Base-by-base conservation (phyloP, 1,284 basidiomycete species). In the Pseudozyma tsukubaensis region DNA sequence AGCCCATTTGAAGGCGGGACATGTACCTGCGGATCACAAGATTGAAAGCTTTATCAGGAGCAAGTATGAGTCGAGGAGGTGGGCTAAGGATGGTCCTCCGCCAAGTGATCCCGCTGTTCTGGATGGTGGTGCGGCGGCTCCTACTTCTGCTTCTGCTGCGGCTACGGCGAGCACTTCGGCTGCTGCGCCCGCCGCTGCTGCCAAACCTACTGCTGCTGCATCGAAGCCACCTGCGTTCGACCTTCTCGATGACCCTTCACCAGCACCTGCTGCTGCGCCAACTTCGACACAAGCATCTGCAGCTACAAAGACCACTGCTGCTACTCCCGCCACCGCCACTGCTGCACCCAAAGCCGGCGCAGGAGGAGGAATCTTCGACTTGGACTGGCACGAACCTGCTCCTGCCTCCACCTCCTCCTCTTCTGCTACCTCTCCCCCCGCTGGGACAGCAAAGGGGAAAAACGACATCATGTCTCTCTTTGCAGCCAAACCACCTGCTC, bases 41-140 rank as follows among this genome's bases (percentile, higher is more conserved):
- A 94, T 99, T 87, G 96, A 99, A 67, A 95, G 93, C 0, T 99
- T 97, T 85, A 94, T 99, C 74, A 90, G 96, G 47, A 96, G 94
- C 49, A 99, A 99, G 85, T 99, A 99, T 85, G 97, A 99, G 85
- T 90, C 91, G 12, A 89, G 89, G 44, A 88, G 94, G 62, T 99
- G 96, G 96, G 96, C 94, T 0, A 88, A 92, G 86, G 92, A 97
- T 32, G 94, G 92, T 0, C 91, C 93, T 8, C 89, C 88, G 0
- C 96, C 96, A 0, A 78, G 85, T 0, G 93, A 97, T 85, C 96
- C 96, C 3, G 90, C 91, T 29, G 86, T 89, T 0, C 88, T 98
- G 16, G 94, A 94, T 18, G 86, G 84, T 19, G 88, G 86, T 45
- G 44, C 44, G 19, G 44, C 44, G 8, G 4, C 44, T 45, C 16